Conservation (phyloP, 2,329 filamentous ascomycete genomes). For the Aspergillus sp. region DNA sequence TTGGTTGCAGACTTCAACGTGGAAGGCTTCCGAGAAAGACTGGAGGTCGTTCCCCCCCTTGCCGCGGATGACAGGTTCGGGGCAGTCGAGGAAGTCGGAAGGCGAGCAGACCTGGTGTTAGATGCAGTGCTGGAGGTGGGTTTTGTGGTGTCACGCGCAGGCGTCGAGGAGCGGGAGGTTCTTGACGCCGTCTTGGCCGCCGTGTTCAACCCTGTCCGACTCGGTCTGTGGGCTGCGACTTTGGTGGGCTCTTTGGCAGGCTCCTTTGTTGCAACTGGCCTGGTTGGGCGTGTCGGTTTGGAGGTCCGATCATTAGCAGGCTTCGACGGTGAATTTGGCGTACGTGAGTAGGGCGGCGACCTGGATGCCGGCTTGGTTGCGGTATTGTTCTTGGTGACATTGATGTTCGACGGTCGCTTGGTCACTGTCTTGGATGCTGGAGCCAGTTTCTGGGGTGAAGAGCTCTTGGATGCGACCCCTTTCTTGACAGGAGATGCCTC, state of each 20-base stretch:
- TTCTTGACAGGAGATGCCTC: slow-evolving; percentile 13
- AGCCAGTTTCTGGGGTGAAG: slow-evolving; percentile 13
- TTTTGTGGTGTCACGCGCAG: slow-evolving; percentile 17
- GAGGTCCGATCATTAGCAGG: slow-evolving; percentile 12
- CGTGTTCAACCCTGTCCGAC: slow-evolving; percentile 26
- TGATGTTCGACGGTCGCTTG: slow-evolving; percentile 29
- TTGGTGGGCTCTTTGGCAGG: slow-evolving; percentile 25
- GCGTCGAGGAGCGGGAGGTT: slow-evolving; percentile 23
- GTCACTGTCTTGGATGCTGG: slow-evolving; percentile 17
- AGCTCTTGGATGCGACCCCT: slow-evolving; percentile 6
- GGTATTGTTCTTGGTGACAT: slow-evolving; percentile 19
- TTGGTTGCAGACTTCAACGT: slow-evolving; percentile 23
- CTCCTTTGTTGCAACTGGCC: slow-evolving; percentile 23
- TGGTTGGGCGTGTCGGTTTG: slow-evolving; percentile 15
- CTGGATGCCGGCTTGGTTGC: slow-evolving; percentile 18
- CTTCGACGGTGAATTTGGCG: slow-evolving; percentile 15
- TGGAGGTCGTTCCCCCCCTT: slow-evolving; percentile 21
- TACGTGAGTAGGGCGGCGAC: slow-evolving; percentile 15
- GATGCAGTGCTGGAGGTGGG: slow-evolving; percentile 28
- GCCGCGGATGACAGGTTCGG: slow-evolving; percentile 37
- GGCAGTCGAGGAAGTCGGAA: slow-evolving; percentile 36
- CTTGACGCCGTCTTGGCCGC: slow-evolving; percentile 20
- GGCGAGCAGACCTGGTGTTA: slow-evolving; percentile 35
- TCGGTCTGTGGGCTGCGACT: slow-evolving; percentile 24
- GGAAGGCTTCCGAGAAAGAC: slow-evolving; percentile 33